Conservation (phyloP, 495 filamentous ascomycete genomes). For the Bathelium albidoporum region DNA sequence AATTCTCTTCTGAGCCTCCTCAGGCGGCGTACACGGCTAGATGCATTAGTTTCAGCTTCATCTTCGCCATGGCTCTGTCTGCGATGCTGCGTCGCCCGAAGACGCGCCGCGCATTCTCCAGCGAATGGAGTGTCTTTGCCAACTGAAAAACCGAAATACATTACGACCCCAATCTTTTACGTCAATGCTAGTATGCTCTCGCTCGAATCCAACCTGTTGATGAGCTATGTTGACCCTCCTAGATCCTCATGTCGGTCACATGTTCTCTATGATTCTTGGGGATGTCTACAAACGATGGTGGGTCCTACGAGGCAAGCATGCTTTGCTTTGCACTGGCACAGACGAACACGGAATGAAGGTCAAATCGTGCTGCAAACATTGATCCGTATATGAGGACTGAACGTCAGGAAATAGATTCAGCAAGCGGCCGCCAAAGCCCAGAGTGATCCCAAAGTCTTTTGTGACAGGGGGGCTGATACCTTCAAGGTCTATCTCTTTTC, state of each 20-base stretch:
- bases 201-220: neutral
- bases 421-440: conserved; percentile 61
- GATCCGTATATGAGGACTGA: neutral
- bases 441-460: conserved; percentile 52
- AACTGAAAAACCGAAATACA: conserved; percentile 72
- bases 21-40: too few relatives aligned
- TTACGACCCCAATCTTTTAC: conserved; percentile 97
- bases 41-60: neutral
- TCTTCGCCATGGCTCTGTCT: neutral
- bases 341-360: conserved; percentile 96
- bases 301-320: conserved; percentile 56
- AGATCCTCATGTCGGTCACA: conserved; percentile 91
- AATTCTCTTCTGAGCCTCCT: neutral
- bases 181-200: conserved; percentile 74
- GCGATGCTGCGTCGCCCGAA: neutral
- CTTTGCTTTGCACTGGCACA: conserved; percentile 80
- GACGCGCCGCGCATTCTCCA: neutral
- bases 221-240: neutral
- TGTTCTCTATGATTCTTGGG: conserved; percentile 84
- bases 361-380: neutral
- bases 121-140: neutral
- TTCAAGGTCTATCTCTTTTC: conserved; percentile 38
- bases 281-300: conserved; percentile 94
- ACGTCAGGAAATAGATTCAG: conserved; percentile 51
- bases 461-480: conserved; percentile 51